Evolutionary conservation across 2,329 filamentous ascomycete species (phyloP), one percentile per base, ranked within the genome.

Genomic region (Hymenoscyphus fraxineus): DNA sequence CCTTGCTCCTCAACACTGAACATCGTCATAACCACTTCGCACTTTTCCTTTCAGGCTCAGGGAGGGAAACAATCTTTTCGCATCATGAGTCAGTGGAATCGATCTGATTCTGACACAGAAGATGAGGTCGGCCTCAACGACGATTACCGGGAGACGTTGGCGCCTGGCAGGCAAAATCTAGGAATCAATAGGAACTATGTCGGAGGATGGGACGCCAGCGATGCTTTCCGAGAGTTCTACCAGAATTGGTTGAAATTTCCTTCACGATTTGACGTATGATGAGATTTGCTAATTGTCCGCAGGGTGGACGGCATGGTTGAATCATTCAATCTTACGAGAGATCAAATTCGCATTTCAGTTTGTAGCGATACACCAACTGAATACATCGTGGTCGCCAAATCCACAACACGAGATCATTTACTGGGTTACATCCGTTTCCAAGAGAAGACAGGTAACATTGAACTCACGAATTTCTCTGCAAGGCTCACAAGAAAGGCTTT

Each of bases 401-500:
- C 44, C 35, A 55, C 59, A 15, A 51, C 9, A n/a, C 56, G 57
- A 1, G 2, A 40, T 9, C 16, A 63, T 7, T 35, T 70, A 9
- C 56, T 73, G 19, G 72, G 72, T 5, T 73, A 63, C 57, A 32
- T 47, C 54, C 65, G 61, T 0, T 73, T 69, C 44, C 3, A 19
- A 3, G 61, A 65, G 31, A 56, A 70, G 3, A 65, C 69, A 9
- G 71, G 71, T 2, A 39, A 22, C 6, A 27, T 73, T 5, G 69
- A 73, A 41, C 41, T 74, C 6, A 67, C 67, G 1, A 74, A 74
- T 56, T 73, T 73, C 65, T 63, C 67, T 7, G 69, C 71, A 6
- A 40, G 65, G 19, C 59, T 74, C 19, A 41, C 12, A 9, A 64
- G 47, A 35, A 64, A 55, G 44, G 56, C 55, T 12, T 66, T 72